phyloP scores from a whole-genome alignment of 257 asterid genomes.

The Solanum sitiens region DNA sequence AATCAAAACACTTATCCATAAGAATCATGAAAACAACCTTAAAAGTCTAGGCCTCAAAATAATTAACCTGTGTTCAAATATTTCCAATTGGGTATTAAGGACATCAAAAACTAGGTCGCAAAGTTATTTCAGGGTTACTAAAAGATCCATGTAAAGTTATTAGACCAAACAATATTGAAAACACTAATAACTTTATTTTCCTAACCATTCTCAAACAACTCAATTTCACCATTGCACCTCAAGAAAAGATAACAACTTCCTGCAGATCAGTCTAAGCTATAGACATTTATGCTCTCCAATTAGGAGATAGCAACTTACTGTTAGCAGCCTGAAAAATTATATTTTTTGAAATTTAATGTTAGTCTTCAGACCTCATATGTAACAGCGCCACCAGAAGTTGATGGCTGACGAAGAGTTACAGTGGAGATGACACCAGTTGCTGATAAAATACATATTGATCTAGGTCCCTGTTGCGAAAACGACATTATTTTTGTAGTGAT shows the following conservation, averaged over 20 bases:
- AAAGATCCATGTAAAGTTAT: not conserved
- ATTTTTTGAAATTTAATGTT: not conserved
- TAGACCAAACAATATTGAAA: not conserved
- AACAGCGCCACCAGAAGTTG: conserved; percentile 61
- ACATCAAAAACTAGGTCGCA: not conserved
- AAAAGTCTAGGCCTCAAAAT: not conserved
- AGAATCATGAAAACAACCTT: not conserved
- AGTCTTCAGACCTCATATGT: conserved; percentile 61
- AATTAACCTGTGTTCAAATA: not conserved
- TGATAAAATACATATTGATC: conserved; percentile 55
- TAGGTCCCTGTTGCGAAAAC: conserved; percentile 48
- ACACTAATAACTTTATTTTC: not conserved
- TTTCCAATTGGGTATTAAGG: not conserved
- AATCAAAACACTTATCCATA: not conserved
- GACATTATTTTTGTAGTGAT: conserved; percentile 52
- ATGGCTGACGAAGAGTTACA: conserved; percentile 43
- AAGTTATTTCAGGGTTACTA: not conserved
- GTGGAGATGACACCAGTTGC: conserved; percentile 70
- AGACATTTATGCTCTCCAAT: not conserved
- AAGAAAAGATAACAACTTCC: not conserved
- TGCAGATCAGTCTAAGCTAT: not conserved
- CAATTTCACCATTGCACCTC: not conserved
- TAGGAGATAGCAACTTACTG: not conserved
- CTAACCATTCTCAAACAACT: not conserved
- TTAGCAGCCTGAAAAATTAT: not conserved